These are phyloP conservation scores for Calocybe gambosa DNA, from an alignment of 1,284 basidiomycete species.

Conservation along the genomic window DNA sequence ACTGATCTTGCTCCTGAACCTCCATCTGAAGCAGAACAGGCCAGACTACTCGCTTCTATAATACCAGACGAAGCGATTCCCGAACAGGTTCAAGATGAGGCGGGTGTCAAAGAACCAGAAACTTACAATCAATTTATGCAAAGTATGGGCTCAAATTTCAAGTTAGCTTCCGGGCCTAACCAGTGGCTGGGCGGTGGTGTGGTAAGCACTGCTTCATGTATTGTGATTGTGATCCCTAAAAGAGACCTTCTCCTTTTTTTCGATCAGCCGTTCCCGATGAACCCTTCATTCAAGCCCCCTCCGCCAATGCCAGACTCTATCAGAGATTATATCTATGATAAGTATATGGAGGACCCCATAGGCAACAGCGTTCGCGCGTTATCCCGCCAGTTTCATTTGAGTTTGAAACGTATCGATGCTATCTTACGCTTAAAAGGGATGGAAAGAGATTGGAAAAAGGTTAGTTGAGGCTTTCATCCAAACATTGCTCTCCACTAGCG, in stretches of 20 bases:
- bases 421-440: constrained; percentile 75
- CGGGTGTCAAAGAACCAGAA: constrained; percentile 15
- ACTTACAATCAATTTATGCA: constrained; percentile 32
- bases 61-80: constrained; percentile 3
- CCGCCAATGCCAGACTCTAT: constrained; percentile 62
- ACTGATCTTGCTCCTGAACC: constrained; percentile 23
- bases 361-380: constrained; percentile 55
- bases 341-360: constrained; percentile 52
- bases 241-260: too few species aligned
- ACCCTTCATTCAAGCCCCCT: constrained; percentile 74
- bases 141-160: constrained; percentile 30
- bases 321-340: constrained; percentile 47
- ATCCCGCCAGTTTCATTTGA: constrained; percentile 53
- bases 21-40: constrained; percentile 19
- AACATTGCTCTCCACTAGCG: constrained; percentile 10
- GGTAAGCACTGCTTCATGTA: constrained; percentile 42
- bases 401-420: constrained; percentile 73
- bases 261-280: constrained; percentile 74
- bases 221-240: too few species aligned
- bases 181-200: constrained; percentile 55
- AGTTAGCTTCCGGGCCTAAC: constrained; percentile 34
- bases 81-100: constrained; percentile 11
- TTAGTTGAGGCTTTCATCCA: constrained; percentile 31
- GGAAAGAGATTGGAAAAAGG: constrained; percentile 65
- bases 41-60: constrained; percentile 12